These are phyloP conservation scores for Akanthomyces dipterigenus DNA, from an alignment of 2,329 filamentous ascomycete species.

Conservation along the genomic window DNA sequence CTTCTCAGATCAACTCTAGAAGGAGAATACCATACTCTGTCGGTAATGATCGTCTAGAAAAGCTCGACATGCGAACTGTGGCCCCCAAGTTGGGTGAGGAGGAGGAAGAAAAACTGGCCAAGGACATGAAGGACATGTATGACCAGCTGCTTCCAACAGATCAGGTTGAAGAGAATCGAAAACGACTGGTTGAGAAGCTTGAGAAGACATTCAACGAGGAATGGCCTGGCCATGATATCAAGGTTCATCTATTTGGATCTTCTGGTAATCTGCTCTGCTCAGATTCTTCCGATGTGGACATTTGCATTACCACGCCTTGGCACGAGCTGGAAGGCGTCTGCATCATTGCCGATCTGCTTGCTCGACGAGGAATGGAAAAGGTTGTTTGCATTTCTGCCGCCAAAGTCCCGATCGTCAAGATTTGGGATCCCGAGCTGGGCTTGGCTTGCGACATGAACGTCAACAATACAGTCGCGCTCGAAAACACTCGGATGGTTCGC, in stretches of 20 bases:
- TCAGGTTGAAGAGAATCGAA: conserved; percentile 69
- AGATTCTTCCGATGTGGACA: conserved; percentile 94
- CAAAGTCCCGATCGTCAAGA: conserved; percentile 97
- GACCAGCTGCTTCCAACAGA: conserved; percentile 74
- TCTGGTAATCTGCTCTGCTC: conserved; percentile 93
- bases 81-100: conserved; percentile 64
- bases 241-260: conserved; percentile 93
- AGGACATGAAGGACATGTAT: conserved; percentile 81
- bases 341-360: conserved; percentile 78
- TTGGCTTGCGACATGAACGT: conserved; percentile 97
- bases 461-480: conserved; percentile 89
- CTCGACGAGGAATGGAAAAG: conserved; percentile 87
- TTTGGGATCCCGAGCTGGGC: conserved; percentile 89
- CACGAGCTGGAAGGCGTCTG: conserved; percentile 86
- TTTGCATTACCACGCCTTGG: conserved; percentile 91
- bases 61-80: conserved; percentile 62
- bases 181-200: conserved; percentile 75
- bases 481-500: conserved; percentile 97
- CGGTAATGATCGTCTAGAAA: conserved; percentile 71
- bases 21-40: conserved; percentile 88
- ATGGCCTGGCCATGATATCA: conserved; percentile 87
- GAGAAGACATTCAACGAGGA: conserved; percentile 81
- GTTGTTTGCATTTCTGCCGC: conserved; percentile 91
- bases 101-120: conserved; percentile 68
- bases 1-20: conserved; percentile 70